Conservation (phyloP, 768 basidiomycete species). For the Pholiota molesta region DNA sequence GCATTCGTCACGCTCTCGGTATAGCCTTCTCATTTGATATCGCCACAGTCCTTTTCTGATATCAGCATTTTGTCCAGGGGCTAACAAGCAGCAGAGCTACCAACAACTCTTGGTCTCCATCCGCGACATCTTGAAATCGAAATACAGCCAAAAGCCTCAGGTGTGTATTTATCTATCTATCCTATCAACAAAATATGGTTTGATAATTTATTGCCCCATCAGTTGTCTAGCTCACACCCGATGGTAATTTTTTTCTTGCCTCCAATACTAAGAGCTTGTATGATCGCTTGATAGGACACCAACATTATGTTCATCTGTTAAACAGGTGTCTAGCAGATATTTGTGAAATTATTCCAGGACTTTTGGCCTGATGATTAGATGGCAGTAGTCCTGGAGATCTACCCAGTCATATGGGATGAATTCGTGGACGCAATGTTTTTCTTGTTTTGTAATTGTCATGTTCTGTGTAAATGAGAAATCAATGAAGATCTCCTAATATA, state of each 20-base stretch:
- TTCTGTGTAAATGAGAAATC: too few species aligned
- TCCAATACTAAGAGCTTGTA: background rate
- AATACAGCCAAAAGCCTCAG: slow-evolving; percentile 49
- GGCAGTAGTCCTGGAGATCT: background rate
- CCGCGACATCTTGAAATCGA: slow-evolving; percentile 39
- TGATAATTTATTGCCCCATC: slow-evolving; percentile 25
- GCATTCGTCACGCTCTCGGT: slow-evolving; percentile 65
- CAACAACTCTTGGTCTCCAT: slow-evolving; percentile 44
- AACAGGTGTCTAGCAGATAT: slow-evolving; percentile 1
- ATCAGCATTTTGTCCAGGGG: slow-evolving; percentile 27
- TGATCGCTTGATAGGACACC: slow-evolving; percentile 37
- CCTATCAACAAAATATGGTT: background rate
- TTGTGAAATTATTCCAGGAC: background rate
- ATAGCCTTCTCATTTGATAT: slow-evolving; percentile 17
- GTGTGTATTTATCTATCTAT: slow-evolving; percentile 21
- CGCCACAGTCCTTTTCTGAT: background rate
- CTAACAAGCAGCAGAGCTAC: slow-evolving; percentile 45
- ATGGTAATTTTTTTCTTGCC: slow-evolving; percentile 32
- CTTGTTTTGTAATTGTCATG: too few species aligned
- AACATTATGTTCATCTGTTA: slow-evolving; percentile 42
- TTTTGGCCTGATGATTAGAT: background rate
- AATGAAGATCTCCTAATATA: background rate
- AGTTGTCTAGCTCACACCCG: slow-evolving; percentile 43
- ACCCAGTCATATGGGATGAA: background rate
- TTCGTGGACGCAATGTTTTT: background rate